A percentile compares a stretch with the other conserved stretches of the same genome.
phyloP scores from a whole-genome alignment of 1,284 basidiomycete genomes.

The Ustilago hordei region DNA sequence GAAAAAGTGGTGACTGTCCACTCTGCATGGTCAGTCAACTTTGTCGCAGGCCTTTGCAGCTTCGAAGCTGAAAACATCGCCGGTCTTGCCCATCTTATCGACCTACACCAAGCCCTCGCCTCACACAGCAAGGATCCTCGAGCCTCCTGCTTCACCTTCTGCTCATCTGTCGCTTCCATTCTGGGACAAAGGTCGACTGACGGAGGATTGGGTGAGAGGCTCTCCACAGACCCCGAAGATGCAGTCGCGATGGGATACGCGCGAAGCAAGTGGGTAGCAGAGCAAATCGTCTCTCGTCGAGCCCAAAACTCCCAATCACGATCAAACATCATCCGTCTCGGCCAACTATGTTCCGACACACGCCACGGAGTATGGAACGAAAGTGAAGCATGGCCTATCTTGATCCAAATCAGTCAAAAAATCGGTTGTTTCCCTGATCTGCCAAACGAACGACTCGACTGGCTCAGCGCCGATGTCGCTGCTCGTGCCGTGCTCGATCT shows the following conservation, averaged over 20 bases:
- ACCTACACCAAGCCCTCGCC: constrained; percentile 67
- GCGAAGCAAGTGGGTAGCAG: constrained; percentile 75
- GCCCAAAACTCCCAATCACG: background rate
- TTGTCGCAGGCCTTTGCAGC: constrained; percentile 42
- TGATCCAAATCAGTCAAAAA: constrained; percentile 71
- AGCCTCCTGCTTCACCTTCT: constrained; percentile 70
- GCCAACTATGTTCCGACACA: constrained; percentile 75
- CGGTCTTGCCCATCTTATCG: constrained; percentile 24
- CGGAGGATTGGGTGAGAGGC: constrained; percentile 3
- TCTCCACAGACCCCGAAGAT: constrained; percentile 7
- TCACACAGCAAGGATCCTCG: constrained; percentile 68
- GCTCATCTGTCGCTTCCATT: constrained; percentile 68
- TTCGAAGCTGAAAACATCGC: constrained; percentile 53
- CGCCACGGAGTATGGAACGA: constrained; percentile 75
- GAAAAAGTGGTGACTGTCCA: constrained; percentile 37
- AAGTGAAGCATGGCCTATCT: constrained; percentile 73
- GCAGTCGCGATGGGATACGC: constrained; percentile 47
- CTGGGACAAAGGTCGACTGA: background rate
- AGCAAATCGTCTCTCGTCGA: constrained; percentile 72
- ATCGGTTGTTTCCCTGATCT: constrained; percentile 72
- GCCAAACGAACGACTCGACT: constrained; percentile 70
- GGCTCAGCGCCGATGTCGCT: constrained; percentile 76
- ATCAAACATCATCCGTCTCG: constrained; percentile 66
- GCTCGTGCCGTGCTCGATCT: constrained; percentile 74
- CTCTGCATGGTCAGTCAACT: constrained; percentile 63